Evolutionary conservation across 345 rosid genomes (phyloP).

Genomic region (Corymbia maculata): DNA sequence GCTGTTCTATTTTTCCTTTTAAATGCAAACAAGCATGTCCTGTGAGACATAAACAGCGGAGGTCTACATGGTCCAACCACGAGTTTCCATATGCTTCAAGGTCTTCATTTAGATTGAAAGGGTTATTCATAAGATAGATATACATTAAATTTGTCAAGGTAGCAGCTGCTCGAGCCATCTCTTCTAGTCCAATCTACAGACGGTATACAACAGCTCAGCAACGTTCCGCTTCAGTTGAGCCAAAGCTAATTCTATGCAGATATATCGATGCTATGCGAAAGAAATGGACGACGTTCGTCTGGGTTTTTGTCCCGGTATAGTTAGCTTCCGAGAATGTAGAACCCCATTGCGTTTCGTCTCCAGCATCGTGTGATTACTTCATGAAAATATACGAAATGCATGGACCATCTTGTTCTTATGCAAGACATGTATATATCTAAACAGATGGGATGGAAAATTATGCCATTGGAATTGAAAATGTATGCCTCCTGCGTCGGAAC

Average conservation of each 20-base stretch:
- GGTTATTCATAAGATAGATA: neutral
- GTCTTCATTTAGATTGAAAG: neutral
- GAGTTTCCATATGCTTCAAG: neutral
- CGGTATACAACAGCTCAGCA: neutral
- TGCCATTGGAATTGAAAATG: neutral
- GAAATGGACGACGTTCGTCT: neutral
- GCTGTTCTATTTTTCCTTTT: neutral
- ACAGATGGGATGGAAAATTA: neutral
- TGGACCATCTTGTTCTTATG: neutral
- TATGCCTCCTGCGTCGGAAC: neutral
- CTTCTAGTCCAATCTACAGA: neutral
- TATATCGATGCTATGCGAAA: neutral
- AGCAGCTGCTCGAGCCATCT: neutral
- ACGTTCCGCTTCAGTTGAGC: neutral
- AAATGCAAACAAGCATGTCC: neutral
- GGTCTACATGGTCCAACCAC: neutral
- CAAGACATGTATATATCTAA: neutral
- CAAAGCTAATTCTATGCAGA: neutral
- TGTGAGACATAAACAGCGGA: neutral
- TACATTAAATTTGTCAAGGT: neutral
- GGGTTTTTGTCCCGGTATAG: neutral
- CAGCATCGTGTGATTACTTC: too few species aligned
- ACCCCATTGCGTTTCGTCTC: too few species aligned
- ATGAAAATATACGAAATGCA: neutral
- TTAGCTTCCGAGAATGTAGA: too few species aligned